Evolutionary conservation across 345 rosid genomes (phyloP).

Genomic region (Euphorbia pulcherrima): DNA sequence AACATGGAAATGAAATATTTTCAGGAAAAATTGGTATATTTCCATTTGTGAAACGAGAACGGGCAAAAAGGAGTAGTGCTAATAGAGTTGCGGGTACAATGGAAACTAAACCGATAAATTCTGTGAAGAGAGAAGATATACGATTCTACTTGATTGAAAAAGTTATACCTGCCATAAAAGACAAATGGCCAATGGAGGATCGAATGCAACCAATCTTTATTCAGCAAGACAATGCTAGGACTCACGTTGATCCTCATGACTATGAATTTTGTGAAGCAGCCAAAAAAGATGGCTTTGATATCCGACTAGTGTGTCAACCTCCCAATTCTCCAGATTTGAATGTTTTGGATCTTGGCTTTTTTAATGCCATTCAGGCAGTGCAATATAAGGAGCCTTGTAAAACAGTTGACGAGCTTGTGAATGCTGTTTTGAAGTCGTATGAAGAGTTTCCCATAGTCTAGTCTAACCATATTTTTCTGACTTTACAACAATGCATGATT

Average conservation of each 20-base stretch:
- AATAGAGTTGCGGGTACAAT: too few relatives aligned
- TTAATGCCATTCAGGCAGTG: background rate
- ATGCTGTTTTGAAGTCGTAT: background rate
- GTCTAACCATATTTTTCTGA: background rate
- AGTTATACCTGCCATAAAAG: background rate
- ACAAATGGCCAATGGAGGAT: background rate
- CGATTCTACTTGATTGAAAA: too few relatives aligned
- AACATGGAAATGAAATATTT: too few relatives aligned
- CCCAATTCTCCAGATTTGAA: background rate
- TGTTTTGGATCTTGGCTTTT: background rate
- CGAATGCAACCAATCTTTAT: background rate
- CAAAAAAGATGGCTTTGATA: background rate
- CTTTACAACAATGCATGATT: background rate
- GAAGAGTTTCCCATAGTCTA: background rate
- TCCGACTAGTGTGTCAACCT: background rate
- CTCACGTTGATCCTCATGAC: background rate
- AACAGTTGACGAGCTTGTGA: background rate
- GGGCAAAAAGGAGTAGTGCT: too few relatives aligned
- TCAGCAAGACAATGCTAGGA: background rate
- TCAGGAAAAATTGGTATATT: too few relatives aligned
- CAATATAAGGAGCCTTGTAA: background rate
- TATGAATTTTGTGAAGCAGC: background rate
- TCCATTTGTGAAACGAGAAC: too few relatives aligned
- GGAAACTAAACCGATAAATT: too few relatives aligned
- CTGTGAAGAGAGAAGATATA: too few relatives aligned